Conservation (phyloP, 768 basidiomycete genomes). For the Rhizopogon vulgaris region DNA sequence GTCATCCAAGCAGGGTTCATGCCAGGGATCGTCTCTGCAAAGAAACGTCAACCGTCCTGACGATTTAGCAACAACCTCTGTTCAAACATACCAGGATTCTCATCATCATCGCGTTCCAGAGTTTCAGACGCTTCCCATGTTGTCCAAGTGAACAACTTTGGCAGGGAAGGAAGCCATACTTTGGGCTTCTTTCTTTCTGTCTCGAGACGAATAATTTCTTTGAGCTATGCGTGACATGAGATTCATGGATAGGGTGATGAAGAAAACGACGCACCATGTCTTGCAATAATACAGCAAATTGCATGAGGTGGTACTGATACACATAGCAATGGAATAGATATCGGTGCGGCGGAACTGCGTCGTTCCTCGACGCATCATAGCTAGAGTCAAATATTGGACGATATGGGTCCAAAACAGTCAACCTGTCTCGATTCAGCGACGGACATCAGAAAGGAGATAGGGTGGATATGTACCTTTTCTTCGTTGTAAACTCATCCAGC, state of each 20-base stretch:
- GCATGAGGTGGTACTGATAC: conserved; percentile 53
- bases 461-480: conserved; percentile 38
- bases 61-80: too few relatives aligned
- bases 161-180: conserved; percentile 53
- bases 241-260: background rate
- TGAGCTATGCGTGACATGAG: conserved; percentile 35
- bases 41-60: background rate
- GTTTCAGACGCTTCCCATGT: conserved; percentile 41
- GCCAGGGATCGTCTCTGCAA: conserved; percentile 51
- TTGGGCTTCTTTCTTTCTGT: conserved; percentile 31
- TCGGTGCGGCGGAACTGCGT: conserved; percentile 55
- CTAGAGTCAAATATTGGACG: conserved; percentile 39
- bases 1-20: conserved; percentile 33
- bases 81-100: conserved; percentile 48
- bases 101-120: conserved; percentile 50
- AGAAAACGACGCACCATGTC: conserved; percentile 26
- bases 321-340: conserved; percentile 71
- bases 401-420: conserved; percentile 56
- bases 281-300: conserved; percentile 27
- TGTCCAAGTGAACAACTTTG: conserved; percentile 35
- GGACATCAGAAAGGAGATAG: background rate
- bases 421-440: conserved; percentile 27
- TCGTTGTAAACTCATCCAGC: conserved; percentile 42
- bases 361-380: conserved; percentile 19
- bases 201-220: conserved; percentile 53